Evolutionary conservation across 306 rosid genomes (phyloP).

Genomic region (Calophaca sinica): DNA sequence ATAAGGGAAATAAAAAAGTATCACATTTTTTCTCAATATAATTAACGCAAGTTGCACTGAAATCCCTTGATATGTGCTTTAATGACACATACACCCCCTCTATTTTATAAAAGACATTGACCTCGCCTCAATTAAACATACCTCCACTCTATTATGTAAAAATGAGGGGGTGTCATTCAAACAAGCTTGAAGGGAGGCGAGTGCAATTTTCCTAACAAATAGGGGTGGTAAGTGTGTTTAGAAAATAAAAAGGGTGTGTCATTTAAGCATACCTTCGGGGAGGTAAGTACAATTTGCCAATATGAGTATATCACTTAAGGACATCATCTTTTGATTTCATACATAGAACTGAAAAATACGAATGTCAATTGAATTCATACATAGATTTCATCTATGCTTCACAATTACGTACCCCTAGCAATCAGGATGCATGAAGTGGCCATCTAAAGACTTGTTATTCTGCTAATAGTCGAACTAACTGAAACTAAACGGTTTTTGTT

Average conservation of each 20-base stretch:
- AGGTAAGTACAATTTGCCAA: background rate
- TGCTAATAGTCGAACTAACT: conserved; percentile 16
- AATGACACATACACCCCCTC: conserved; percentile 7
- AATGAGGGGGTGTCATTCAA: background rate
- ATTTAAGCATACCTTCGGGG: background rate
- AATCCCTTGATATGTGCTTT: background rate
- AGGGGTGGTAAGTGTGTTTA: background rate
- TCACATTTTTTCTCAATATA: background rate
- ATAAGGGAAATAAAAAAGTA: conserved; percentile 6
- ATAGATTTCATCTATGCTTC: background rate
- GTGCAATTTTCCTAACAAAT: conserved; percentile 5
- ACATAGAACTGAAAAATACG: conserved; percentile 2
- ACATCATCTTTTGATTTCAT: conserved; percentile 1
- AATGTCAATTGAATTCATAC: background rate
- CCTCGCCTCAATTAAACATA: background rate
- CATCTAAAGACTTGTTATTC: conserved; percentile 6
- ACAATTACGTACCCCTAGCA: background rate
- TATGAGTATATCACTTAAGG: conserved; percentile 20
- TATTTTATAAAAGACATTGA: background rate
- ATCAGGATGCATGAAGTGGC: conserved; percentile 24
- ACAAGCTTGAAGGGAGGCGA: background rate
- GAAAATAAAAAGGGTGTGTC: background rate
- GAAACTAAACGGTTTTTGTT: background rate
- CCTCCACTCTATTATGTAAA: background rate
- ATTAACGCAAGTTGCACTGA: background rate